Evolutionary conservation across 805 yeast species (phyloP), one percentile per base, ranked within the genome.

Genomic region (Kurtzmaniella fragi): DNA sequence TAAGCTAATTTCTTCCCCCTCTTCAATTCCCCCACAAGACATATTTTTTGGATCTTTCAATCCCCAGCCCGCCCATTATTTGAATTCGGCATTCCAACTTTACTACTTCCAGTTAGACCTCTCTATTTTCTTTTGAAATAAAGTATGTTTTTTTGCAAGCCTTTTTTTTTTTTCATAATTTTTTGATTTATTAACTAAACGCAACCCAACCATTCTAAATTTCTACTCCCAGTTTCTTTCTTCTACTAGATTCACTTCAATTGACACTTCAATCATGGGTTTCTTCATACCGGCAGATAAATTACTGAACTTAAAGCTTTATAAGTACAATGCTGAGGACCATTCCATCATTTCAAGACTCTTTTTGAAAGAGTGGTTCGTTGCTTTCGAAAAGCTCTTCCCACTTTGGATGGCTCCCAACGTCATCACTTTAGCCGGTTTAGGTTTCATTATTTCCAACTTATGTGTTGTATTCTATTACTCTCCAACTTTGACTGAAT

Each of bases 371-470:
- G 86, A 83, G 38, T 90, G 88, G 69, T 91, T 96, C 93, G 61
- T 69, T 38, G 61, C 70, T 44, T 82, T 88, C 56, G 90, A 83
- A 27, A 57, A 67, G 34, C 65, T 87, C 28, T 87, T 90, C 64
- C 98, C 98, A 2, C 41, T 73, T 44, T 81, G 81, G 75, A 78
- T 91, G 83, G 97, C 97, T 3, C 99, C 99, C 6, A 91, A 91
- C 59, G 78, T 85, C 55, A 83, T 90, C 39, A 91, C 98, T 1
- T 64, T 91, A 23, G 64, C 76, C 10, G 98, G 98, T 0, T 72
- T 91, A 44, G 52, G 71, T 17, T 91, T 89, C 57, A 77, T 90
- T 32, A 50, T 85, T 11, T 54, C 74, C 34, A 84, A 89, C 52
- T 66, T 85, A 42, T 37, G 72, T 5, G 67, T 84, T 5, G 86